These are phyloP conservation scores for Blastobotrys americana DNA, from an alignment of 805 yeast species.

Conservation along the genomic window DNA sequence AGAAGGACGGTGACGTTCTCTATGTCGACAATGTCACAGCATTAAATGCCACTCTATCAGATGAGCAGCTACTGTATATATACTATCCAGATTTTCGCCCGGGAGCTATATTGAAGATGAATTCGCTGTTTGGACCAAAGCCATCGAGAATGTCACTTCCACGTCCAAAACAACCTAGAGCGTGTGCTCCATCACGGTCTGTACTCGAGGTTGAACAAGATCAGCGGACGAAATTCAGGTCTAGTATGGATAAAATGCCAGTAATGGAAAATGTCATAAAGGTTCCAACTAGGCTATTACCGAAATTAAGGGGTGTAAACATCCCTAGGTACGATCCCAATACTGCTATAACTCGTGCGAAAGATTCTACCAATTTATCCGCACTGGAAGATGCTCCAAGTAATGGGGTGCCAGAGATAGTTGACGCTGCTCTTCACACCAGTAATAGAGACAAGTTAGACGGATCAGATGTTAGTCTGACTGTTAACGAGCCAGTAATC, in stretches of 20 bases:
- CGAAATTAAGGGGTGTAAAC: no score
- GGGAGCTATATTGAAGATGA: conserved; percentile 54
- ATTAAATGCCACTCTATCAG: conserved; percentile 15
- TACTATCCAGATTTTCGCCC: conserved; percentile 59
- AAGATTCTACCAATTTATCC: no score
- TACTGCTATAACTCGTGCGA: no score
- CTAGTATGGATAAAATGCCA: conserved; percentile 2
- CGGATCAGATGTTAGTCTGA: neutral
- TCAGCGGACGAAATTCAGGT: conserved; percentile 45
- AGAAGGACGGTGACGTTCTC: conserved; percentile 25
- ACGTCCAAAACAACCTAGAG: conserved; percentile 35
- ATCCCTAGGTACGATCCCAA: no score
- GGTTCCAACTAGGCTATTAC: neutral
- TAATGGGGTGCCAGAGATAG: no score
- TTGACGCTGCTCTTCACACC: no score
- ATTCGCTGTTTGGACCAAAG: conserved; percentile 55
- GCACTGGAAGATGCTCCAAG: neutral
- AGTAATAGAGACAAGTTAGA: neutral
- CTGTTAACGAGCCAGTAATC: neutral
- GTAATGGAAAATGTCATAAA: neutral
- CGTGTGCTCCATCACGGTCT: conserved; percentile 46
- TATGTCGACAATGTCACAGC: conserved; percentile 6
- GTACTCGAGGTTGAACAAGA: conserved; percentile 59
- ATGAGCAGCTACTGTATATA: conserved; percentile 21
- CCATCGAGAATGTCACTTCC: conserved; percentile 50